Conservation (phyloP, 805 yeast species). For the Wickerhamiella sorbophila region DNA sequence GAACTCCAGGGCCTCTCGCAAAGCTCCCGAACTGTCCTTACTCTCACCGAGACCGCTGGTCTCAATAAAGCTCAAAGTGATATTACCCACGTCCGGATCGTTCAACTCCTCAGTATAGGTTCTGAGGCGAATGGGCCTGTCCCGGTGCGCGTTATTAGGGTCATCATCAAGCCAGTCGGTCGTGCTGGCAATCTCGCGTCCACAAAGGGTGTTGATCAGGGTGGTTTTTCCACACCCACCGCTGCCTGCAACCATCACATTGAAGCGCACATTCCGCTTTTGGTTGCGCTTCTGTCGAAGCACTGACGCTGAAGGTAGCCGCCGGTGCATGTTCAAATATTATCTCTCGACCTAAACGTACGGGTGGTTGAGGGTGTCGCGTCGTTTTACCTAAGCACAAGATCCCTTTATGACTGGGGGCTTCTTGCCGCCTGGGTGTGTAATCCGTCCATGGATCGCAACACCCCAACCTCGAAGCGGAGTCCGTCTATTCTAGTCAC, state of each 20-base stretch:
- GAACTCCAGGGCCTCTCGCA: slow-evolving; percentile 39
- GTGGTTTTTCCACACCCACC: slow-evolving; percentile 90
- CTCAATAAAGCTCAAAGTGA: slow-evolving; percentile 43
- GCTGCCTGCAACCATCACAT: slow-evolving; percentile 76
- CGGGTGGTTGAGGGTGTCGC: too few relatives aligned
- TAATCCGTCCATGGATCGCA: slow-evolving; percentile 5
- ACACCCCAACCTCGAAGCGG: slow-evolving; percentile 56
- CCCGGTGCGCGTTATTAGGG: slow-evolving; percentile 19
- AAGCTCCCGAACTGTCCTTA: slow-evolving; percentile 44
- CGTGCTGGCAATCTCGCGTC: slow-evolving; percentile 51
- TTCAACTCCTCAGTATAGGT: slow-evolving; percentile 19
- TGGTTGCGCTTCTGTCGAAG: slow-evolving; percentile 62
- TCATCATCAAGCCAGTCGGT: slow-evolving; percentile 18
- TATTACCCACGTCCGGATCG: slow-evolving; percentile 16
- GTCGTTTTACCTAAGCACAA: too few relatives aligned
- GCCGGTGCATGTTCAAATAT: slow-evolving; percentile 6
- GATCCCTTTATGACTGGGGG: too few relatives aligned
- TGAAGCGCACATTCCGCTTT: slow-evolving; percentile 74
- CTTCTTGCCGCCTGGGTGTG: too few relatives aligned
- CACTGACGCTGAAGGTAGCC: slow-evolving; percentile 7
- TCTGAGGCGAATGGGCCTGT: slow-evolving; percentile 17
- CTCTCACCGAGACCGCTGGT: slow-evolving; percentile 72
- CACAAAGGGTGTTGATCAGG: slow-evolving; percentile 77
- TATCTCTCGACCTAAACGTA: too few relatives aligned
- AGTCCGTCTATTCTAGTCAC: slow-evolving; percentile 92